phyloP scores from a whole-genome alignment of 768 basidiomycete genomes.

The Melanogaster broomeanus region DNA sequence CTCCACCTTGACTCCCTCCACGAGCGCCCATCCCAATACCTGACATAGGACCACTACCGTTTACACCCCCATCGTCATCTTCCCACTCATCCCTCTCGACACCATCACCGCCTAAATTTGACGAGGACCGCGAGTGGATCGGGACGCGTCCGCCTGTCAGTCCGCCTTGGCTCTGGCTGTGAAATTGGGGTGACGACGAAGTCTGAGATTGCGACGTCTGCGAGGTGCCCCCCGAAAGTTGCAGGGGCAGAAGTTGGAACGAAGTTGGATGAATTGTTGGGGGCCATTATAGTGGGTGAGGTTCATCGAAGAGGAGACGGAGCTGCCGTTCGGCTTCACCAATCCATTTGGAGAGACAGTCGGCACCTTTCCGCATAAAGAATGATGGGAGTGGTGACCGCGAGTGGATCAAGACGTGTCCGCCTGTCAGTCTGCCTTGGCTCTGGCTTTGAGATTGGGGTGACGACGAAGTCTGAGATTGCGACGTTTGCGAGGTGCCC shows the following conservation, averaged over 20 bases:
- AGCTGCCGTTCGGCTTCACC: too few relatives aligned
- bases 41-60: constrained; percentile 4
- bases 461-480: constrained; percentile 5
- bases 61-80: constrained; percentile 22
- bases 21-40: constrained; percentile 14
- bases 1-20: constrained; percentile 15
- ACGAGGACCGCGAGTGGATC: constrained; percentile 28
- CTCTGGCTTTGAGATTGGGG: neutral
- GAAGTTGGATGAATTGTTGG: neutral
- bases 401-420: constrained; percentile 23
- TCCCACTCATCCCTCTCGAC: constrained; percentile 32
- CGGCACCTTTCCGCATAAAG: too few relatives aligned
- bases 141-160: constrained; percentile 18
- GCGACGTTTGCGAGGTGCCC: constrained; percentile 9
- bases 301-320: too few relatives aligned
- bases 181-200: neutral
- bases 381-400: too few relatives aligned
- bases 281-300: too few relatives aligned
- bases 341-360: too few relatives aligned
- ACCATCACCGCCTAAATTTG: constrained; percentile 27
- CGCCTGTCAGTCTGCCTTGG: constrained; percentile 12
- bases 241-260: constrained; percentile 3
- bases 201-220: constrained; percentile 11
- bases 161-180: neutral
- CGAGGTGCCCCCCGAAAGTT: constrained; percentile 7